Percentiles rank a stretch among this genome's conserved stretches.
These are phyloP conservation scores for Mycothermus thermophilus DNA, from an alignment of 495 filamentous ascomycete genomes.

Conservation along the genomic window DNA sequence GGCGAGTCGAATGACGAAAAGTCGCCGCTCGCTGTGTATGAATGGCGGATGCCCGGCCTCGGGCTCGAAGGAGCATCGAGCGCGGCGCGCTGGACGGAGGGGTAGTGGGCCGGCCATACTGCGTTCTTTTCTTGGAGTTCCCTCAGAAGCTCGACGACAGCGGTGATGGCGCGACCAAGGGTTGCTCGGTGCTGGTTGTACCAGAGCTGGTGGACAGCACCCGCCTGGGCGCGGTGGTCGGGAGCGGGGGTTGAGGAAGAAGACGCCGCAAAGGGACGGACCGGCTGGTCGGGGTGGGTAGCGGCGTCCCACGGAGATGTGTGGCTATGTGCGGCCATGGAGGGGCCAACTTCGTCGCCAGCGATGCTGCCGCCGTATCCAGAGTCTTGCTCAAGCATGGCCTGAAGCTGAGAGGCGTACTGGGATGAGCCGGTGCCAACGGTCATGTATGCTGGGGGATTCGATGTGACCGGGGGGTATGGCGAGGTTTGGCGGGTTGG, in stretches of 20 bases:
- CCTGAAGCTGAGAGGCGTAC: constrained; percentile 50
- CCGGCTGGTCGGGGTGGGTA: constrained; percentile 53
- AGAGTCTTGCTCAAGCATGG: constrained; percentile 69
- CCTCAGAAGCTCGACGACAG: constrained; percentile 63
- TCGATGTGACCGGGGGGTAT: constrained; percentile 11
- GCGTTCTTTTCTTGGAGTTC: constrained; percentile 77
- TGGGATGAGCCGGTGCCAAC: constrained; percentile 74
- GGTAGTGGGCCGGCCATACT: constrained; percentile 89
- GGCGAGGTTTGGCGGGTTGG: too few relatives aligned
- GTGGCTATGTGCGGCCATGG: constrained; percentile 21
- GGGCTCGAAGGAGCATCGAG: constrained; percentile 28
- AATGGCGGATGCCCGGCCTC: constrained; percentile 41
- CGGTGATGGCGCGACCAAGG: constrained; percentile 70
- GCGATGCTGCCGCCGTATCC: constrained; percentile 73
- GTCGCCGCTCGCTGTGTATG: constrained; percentile 33
- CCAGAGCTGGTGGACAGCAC: constrained; percentile 38
- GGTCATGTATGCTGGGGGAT: constrained; percentile 63
- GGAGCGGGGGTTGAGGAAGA: constrained; percentile 15
- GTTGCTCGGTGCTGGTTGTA: constrained; percentile 84
- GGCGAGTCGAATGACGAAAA: constrained; percentile 11
- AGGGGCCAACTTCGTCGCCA: constrained; percentile 24
- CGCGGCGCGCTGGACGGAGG: constrained; percentile 58
- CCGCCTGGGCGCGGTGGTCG: constrained; percentile 30
- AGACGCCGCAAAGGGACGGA: constrained; percentile 12
- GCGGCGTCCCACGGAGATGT: constrained; percentile 27